Evolutionary conservation across 2,329 filamentous ascomycete genomes (phyloP).

Genomic region (Hypoxylon sp.): DNA sequence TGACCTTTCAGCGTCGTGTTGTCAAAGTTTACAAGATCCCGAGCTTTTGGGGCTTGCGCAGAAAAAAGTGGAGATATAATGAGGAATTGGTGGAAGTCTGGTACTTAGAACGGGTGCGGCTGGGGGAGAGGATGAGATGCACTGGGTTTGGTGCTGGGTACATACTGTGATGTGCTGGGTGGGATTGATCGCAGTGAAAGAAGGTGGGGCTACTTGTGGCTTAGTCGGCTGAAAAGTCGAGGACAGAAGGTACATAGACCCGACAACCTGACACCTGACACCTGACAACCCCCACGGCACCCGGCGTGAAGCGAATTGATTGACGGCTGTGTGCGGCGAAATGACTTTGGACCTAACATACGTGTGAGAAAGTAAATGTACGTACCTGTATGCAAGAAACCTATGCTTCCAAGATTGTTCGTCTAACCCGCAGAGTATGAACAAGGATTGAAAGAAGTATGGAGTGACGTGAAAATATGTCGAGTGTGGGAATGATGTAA

Average conservation of each 20-base stretch:
- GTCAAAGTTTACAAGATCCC: constrained; percentile 51
- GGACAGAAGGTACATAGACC: not conserved
- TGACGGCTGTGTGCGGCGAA: not conserved
- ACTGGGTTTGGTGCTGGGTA: not conserved
- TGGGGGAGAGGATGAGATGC: constrained; percentile 15
- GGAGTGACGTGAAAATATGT: not conserved
- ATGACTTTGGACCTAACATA: not conserved
- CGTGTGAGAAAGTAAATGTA: not conserved
- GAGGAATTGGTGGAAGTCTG: constrained; percentile 28
- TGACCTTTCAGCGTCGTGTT: constrained; percentile 46
- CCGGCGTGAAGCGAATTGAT: constrained; percentile 20
- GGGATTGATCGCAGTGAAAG: not conserved
- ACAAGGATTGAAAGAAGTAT: not conserved
- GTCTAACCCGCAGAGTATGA: not conserved
- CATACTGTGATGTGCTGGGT: not conserved
- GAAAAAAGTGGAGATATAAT: constrained; percentile 44
- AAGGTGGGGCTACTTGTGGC: constrained; percentile 18
- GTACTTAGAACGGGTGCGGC: constrained; percentile 15
- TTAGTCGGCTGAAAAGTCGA: constrained; percentile 16
- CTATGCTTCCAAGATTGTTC: not conserved
- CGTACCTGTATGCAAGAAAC: not conserved
- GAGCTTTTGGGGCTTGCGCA: constrained; percentile 49
- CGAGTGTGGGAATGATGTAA: not conserved
- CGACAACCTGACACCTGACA: not conserved
- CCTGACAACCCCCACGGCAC: constrained; percentile 6